Evolutionary conservation across 768 basidiomycete genomes (phyloP).

Genomic region (Phylloporus sp.): DNA sequence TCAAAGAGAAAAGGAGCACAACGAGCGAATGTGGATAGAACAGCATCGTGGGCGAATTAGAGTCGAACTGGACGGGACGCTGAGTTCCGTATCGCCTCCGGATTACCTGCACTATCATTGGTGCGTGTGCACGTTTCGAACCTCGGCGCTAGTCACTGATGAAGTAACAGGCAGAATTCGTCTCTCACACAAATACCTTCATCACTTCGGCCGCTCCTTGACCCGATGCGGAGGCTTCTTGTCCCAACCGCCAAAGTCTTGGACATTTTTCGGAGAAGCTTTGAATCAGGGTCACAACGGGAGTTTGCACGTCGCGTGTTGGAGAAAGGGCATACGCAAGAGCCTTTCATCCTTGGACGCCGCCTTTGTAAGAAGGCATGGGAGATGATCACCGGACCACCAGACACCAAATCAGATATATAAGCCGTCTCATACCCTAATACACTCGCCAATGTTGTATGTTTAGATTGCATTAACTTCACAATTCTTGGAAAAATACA

Average conservation of each 20-base stretch:
- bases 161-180: conserved; percentile 40
- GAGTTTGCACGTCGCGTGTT: conserved; percentile 54
- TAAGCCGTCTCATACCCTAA: conserved; percentile 24
- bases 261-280: conserved; percentile 46
- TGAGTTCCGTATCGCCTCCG: conserved; percentile 22
- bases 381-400: conserved; percentile 33
- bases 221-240: conserved; percentile 50
- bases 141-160: background rate
- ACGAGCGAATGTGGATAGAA: conserved; percentile 40
- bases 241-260: conserved; percentile 52
- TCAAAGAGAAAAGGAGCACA: conserved; percentile 45
- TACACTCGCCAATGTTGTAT: conserved; percentile 2
- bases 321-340: conserved; percentile 59
- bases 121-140: conserved; percentile 31
- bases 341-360: conserved; percentile 47
- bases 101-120: conserved; percentile 29
- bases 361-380: conserved; percentile 38
- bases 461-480: conserved; percentile 1
- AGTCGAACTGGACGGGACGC: conserved; percentile 26
- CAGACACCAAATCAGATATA: conserved; percentile 25
- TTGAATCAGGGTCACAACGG: conserved; percentile 53
- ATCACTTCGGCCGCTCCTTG: conserved; percentile 47
- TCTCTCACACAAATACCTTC: conserved; percentile 57
- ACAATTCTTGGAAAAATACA: background rate
- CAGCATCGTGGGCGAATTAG: conserved; percentile 19